These are phyloP conservation scores for Globisporangium nagaii DNA, from an alignment of 352 stramenopile genomes.

Conservation along the genomic window DNA sequence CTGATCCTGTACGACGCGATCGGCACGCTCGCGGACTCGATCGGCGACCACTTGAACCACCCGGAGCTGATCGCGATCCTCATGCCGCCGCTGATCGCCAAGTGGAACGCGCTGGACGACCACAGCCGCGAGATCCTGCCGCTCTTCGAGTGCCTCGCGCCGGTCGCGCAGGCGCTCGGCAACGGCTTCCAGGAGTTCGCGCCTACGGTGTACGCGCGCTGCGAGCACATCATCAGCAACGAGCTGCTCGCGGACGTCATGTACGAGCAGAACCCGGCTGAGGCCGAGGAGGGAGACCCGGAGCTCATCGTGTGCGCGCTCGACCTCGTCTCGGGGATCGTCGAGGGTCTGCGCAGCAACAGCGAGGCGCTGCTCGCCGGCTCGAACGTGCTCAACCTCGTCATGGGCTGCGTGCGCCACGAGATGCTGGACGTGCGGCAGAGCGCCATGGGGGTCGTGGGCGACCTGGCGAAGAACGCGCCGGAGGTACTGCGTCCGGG, in stretches of 20 bases:
- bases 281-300: slow-evolving; percentile 82
- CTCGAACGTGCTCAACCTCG: slow-evolving; percentile 86
- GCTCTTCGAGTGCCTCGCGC: slow-evolving; percentile 88
- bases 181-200: slow-evolving; percentile 87
- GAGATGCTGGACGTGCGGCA: slow-evolving; percentile 86
- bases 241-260: slow-evolving; percentile 79
- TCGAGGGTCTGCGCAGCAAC: slow-evolving; percentile 74
- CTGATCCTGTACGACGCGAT: slow-evolving; percentile 96
- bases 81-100: slow-evolving; percentile 91
- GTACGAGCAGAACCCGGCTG: slow-evolving; percentile 66
- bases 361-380: slow-evolving; percentile 70
- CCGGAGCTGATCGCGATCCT: slow-evolving; percentile 89
- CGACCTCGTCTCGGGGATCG: slow-evolving; percentile 87
- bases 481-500: slow-evolving; percentile 64
- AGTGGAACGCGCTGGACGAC: slow-evolving; percentile 87
- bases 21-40: slow-evolving; percentile 92
- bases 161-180: slow-evolving; percentile 77
- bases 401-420: slow-evolving; percentile 84
- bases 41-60: slow-evolving; percentile 90
- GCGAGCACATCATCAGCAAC: slow-evolving; percentile 79
- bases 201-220: slow-evolving; percentile 74
- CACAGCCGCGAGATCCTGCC: slow-evolving; percentile 78
- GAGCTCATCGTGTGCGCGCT: slow-evolving; percentile 89
- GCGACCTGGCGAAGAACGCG: slow-evolving; percentile 85
- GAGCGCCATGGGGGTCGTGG: slow-evolving; percentile 86